These are phyloP conservation scores for Fusarium buharicum DNA, from an alignment of 2,329 filamentous ascomycete species.

Conservation along the genomic window DNA sequence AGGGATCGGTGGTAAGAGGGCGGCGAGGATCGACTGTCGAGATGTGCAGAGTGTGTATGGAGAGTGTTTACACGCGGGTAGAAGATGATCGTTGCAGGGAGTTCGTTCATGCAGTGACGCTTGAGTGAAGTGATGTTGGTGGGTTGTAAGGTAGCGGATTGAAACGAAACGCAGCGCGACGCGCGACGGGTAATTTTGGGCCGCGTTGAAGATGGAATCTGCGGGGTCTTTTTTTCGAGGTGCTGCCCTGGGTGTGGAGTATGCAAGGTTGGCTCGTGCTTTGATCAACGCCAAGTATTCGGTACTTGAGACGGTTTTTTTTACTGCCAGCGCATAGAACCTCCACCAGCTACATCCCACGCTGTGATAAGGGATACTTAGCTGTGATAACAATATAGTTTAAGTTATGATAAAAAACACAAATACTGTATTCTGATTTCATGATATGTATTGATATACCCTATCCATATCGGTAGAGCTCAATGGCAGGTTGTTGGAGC, in stretches of 20 bases:
- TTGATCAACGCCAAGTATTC: slow-evolving; percentile 22
- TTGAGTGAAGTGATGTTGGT: slow-evolving; percentile 6
- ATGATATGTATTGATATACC: not conserved
- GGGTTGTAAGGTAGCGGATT: slow-evolving; percentile 1
- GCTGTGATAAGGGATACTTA: too few species aligned
- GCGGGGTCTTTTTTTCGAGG: slow-evolving; percentile 26
- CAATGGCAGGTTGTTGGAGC: not conserved
- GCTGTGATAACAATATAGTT: too few species aligned
- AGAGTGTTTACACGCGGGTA: not conserved
- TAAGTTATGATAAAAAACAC: not conserved
- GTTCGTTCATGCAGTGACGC: not conserved
- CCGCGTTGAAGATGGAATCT: slow-evolving; percentile 15
- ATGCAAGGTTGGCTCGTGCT: slow-evolving; percentile 32
- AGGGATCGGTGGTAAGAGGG: not conserved
- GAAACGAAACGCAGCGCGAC: slow-evolving; percentile 30
- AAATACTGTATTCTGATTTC: not conserved
- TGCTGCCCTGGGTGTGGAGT: not conserved
- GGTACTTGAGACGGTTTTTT: slow-evolving; percentile 29
- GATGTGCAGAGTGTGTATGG: not conserved
- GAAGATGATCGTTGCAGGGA: not conserved
- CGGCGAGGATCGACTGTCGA: slow-evolving; percentile 2
- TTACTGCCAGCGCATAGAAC: slow-evolving; percentile 3
- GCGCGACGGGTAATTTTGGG: slow-evolving; percentile 40
- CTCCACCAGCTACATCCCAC: too few species aligned
- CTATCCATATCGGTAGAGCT: not conserved